phyloP scores from a whole-genome alignment of 2,329 filamentous ascomycete genomes.

The Ceratocystis lukuohia region DNA sequence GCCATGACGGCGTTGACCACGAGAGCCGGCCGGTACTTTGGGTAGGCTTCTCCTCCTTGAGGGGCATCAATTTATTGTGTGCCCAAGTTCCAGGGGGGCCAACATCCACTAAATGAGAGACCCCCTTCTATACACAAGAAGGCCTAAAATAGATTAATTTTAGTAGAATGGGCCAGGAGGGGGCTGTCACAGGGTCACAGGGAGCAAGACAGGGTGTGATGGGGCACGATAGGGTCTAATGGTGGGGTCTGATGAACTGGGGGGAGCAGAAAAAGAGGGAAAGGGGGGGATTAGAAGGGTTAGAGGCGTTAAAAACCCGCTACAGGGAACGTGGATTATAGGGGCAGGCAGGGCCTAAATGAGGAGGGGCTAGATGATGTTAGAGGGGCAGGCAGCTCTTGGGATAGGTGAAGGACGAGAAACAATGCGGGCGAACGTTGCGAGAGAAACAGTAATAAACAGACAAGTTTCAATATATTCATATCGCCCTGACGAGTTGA shows the following conservation, averaged over 20 bases:
- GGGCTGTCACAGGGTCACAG: not conserved
- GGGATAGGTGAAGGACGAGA: not conserved
- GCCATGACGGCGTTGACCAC: not conserved
- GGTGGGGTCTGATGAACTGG: too few species aligned
- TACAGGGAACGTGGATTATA: not conserved
- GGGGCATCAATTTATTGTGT: slow-evolving; percentile 8
- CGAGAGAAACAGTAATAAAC: not conserved
- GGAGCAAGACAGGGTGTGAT: too few species aligned
- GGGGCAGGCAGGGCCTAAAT: not conserved
- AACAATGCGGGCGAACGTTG: not conserved
- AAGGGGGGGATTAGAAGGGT: not conserved
- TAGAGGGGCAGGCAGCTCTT: not conserved
- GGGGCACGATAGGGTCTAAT: too few species aligned
- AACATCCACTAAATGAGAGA: not conserved
- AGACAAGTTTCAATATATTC: too few species aligned
- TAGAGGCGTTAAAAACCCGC: not conserved
- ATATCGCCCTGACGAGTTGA: too few species aligned
- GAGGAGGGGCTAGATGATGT: not conserved
- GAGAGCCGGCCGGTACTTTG: not conserved
- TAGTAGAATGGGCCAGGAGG: not conserved
- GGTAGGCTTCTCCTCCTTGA: not conserved
- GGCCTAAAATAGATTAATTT: not conserved
- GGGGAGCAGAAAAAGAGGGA: not conserved
- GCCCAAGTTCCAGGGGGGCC: slow-evolving; percentile 6
- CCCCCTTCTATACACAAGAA: not conserved